Base-by-base conservation (phyloP, 2,329 filamentous ascomycete genomes). In the Penicillium frequentans region DNA sequence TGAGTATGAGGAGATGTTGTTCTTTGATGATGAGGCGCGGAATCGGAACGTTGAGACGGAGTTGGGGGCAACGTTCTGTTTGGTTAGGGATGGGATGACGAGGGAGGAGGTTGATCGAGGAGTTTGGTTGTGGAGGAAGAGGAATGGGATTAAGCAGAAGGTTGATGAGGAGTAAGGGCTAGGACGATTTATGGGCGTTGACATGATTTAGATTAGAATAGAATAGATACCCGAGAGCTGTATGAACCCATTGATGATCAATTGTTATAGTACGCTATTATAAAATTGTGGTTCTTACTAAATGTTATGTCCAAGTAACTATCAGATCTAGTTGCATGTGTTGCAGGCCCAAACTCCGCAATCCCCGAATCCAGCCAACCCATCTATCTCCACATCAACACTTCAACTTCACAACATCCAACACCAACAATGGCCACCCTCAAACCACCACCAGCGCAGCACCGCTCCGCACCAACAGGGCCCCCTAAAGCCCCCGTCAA, bases 11-110 rank as follows among this genome's bases (percentile, higher is more conserved):
- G 91, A 97, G 48, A 96, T 98, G 88, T 73, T 98, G 33, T 98
- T 98, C 74, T 98, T 98, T 64, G 93, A 98, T 66, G 93, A 98
- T 67, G 93, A 98, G 82, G 81, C 82, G 52, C 79, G 93, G 59
- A 98, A 98, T 70, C 81, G 85, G 56, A 92, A 97, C 70, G 93
- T 96, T 1, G 85, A 89, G 75, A 76, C 71, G 1, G 79, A 82
- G 46, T 68, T 97, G 49, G 93, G 93, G 0, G 89, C 96, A 3
- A 90, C 89, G 0, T 96, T 98, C 85, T 86, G 86, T 70, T 77
- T 97, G 49, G 88, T 98, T 0, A 79, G 84, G 55, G 88, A 96
- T 71, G 93, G 93, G 0, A 86, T 96, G 53, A 87, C 84, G 2
- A 88, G 86, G 76, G 81, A 80, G 0, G 92, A 95, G 78, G 78